Percentiles rank a stretch among this genome's conserved stretches.
Evolutionary conservation across 2,329 filamentous ascomycete species (phyloP).

Genomic region (Fusarium circinatum): DNA sequence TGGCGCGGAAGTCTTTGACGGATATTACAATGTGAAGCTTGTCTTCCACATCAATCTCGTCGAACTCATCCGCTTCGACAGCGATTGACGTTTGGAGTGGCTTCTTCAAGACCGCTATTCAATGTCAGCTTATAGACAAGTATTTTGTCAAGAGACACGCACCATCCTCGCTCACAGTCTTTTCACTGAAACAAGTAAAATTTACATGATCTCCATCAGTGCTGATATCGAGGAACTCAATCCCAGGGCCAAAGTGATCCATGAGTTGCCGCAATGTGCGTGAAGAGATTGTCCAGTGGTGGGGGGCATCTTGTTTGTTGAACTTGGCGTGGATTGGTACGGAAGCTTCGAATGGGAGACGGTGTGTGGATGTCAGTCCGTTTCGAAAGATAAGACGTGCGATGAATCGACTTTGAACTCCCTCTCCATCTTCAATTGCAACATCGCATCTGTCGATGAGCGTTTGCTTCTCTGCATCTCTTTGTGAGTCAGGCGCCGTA

Average conservation of each 20-base stretch:
- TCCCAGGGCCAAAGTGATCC: constrained; percentile 83
- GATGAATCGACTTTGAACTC: constrained; percentile 77
- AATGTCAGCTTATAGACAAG: constrained; percentile 14
- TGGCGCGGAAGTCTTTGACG: constrained; percentile 84
- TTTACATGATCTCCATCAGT: constrained; percentile 78
- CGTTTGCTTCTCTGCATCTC: constrained; percentile 71
- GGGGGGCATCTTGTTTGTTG: constrained; percentile 70
- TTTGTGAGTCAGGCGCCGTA: constrained; percentile 64
- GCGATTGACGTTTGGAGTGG: constrained; percentile 83
- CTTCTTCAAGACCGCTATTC: constrained; percentile 77
- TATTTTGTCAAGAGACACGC: constrained; percentile 13
- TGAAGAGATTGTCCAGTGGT: constrained; percentile 78
- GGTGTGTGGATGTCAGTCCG: constrained; percentile 80
- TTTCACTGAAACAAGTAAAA: constrained; percentile 85
- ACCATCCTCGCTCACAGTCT: constrained; percentile 71
- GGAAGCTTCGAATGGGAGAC: constrained; percentile 77
- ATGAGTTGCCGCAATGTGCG: constrained; percentile 77
- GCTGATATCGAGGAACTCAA: constrained; percentile 83
- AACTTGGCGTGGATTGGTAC: constrained; percentile 83
- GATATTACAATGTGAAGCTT: constrained; percentile 82
- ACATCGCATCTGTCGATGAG: constrained; percentile 81
- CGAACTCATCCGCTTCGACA: constrained; percentile 80
- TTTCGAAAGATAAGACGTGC: constrained; percentile 80
- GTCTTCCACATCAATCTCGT: constrained; percentile 77
- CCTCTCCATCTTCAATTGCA: constrained; percentile 75